Evolutionary conservation across 2,329 filamentous ascomycete genomes (phyloP).

Genomic region (Orbilia ellipsospora): DNA sequence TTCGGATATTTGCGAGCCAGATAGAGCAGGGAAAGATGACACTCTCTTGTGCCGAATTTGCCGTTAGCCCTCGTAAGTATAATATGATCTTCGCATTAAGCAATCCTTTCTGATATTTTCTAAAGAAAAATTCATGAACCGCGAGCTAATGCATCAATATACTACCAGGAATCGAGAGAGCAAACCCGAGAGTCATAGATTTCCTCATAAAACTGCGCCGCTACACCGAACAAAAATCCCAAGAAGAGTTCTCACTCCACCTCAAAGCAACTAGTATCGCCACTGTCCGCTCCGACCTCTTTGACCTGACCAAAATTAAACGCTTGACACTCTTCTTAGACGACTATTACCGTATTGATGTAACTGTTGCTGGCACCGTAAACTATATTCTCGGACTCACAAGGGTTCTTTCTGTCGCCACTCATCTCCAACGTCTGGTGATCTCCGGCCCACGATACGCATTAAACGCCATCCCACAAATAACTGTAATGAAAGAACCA

Average conservation of each 20-base stretch:
- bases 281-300: neutral
- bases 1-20: neutral
- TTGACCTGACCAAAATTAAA: neutral
- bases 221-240: constrained; percentile 3
- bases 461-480: too few species aligned
- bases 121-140: too few species aligned
- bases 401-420: too few species aligned
- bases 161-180: neutral
- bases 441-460: too few species aligned
- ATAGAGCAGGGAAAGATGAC: neutral
- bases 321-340: neutral
- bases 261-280: neutral
- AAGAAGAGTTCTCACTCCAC: neutral
- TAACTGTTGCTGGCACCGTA: too few species aligned
- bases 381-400: too few species aligned
- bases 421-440: too few species aligned
- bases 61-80: neutral
- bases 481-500: too few species aligned
- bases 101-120: too few species aligned
- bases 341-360: too few species aligned
- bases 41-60: neutral
- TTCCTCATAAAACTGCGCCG: neutral
- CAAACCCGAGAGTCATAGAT: neutral
- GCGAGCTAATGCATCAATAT: too few species aligned
- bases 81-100: too few species aligned